Evolutionary conservation across 2,329 filamentous ascomycete species (phyloP).

Genomic region (Lasiodiplodia hormozganensis): DNA sequence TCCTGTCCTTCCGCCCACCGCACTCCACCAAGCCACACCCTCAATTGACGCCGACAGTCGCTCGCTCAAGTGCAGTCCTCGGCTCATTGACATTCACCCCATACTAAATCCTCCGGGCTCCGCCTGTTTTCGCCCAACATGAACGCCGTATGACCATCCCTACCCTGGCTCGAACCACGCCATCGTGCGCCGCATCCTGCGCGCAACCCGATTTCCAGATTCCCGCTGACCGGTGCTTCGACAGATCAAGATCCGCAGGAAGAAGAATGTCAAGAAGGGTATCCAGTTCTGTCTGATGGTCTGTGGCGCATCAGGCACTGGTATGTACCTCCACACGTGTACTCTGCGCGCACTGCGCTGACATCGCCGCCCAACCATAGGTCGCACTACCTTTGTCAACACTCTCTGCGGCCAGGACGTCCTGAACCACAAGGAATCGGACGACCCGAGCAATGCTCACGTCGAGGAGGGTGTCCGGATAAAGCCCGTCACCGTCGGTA

Average conservation of each 20-base stretch:
- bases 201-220: constrained; percentile 5
- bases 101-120: constrained; percentile 16
- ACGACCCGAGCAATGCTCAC: constrained; percentile 87
- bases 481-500: constrained; percentile 97
- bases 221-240: constrained; percentile 34
- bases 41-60: constrained; percentile 29
- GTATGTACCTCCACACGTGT: constrained; percentile 60
- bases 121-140: constrained; percentile 32
- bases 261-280: constrained; percentile 99
- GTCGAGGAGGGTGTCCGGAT: constrained; percentile 97
- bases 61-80: constrained; percentile 30
- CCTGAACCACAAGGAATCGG: constrained; percentile 87
- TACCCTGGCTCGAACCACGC: constrained; percentile 19
- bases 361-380: constrained; percentile 54
- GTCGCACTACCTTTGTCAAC: constrained; percentile 98
- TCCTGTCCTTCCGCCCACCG: constrained; percentile 23
- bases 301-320: constrained; percentile 97
- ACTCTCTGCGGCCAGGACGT: constrained; percentile 97
- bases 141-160: constrained; percentile 32
- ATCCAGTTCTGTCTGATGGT: constrained; percentile 99
- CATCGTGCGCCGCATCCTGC: constrained; percentile 34
- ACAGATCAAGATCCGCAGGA: constrained; percentile 95
- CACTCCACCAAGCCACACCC: constrained; percentile 15
- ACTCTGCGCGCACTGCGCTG: neutral
- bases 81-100: constrained; percentile 29